These are phyloP conservation scores for Mortierella sp. DNA, from an alignment of 371 early-diverging fungal species.

Conservation along the genomic window DNA sequence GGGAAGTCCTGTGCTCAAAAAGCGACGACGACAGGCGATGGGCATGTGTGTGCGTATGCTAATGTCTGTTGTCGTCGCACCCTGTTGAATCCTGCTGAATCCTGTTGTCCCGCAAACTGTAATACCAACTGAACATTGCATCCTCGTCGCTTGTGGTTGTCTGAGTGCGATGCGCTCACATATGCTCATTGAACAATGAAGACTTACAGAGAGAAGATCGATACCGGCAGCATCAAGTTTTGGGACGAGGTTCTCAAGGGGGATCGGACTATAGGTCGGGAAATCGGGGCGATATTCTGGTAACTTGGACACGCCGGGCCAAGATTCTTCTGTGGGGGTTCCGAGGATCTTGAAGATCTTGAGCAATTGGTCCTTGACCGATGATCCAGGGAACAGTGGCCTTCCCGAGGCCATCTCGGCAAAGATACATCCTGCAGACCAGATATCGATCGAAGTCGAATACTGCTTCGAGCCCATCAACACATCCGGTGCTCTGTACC, in stretches of 20 bases:
- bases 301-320: slow-evolving; percentile 94
- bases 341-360: slow-evolving; percentile 94
- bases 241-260: slow-evolving; percentile 82
- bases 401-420: slow-evolving; percentile 93
- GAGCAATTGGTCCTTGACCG: slow-evolving; percentile 89
- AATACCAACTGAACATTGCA: not conserved
- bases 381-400: slow-evolving; percentile 97
- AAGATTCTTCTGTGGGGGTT: slow-evolving; percentile 90
- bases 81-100: not conserved
- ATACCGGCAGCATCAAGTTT: slow-evolving; percentile 83
- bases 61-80: not conserved
- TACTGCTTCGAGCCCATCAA: slow-evolving; percentile 98
- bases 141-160: not conserved
- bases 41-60: not conserved
- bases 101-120: not conserved
- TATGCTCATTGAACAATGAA: not conserved
- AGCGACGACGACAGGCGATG: not conserved
- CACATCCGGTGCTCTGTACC: slow-evolving; percentile 99
- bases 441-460: slow-evolving; percentile 98
- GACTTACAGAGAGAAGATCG: slow-evolving; percentile 58
- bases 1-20: slow-evolving; percentile 1
- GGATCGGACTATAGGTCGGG: slow-evolving; percentile 77
- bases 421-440: slow-evolving; percentile 99
- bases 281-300: slow-evolving; percentile 92
- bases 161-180: no score